Percentiles rank a stretch among this genome's conserved stretches.
These are phyloP conservation scores for Agapanthus africanus DNA, from an alignment of 106 monocot species.

Conservation along the genomic window DNA sequence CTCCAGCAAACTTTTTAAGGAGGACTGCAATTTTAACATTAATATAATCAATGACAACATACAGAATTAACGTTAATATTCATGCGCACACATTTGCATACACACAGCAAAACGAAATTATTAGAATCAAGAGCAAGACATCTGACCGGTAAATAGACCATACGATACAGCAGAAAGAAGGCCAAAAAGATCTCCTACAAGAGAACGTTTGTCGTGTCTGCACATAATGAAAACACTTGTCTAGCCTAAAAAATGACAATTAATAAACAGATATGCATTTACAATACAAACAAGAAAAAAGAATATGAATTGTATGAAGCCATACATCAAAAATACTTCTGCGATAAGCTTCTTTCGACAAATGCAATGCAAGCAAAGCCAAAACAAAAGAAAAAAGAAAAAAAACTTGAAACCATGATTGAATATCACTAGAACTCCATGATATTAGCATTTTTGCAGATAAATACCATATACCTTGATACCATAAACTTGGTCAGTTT, in stretches of 20 bases:
- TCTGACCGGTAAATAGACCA: slow-evolving; percentile 86
- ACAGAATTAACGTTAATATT: background rate
- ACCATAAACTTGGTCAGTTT: too few relatives aligned
- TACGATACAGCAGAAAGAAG: slow-evolving; percentile 91
- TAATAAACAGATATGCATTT: background rate
- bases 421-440: too few relatives aligned
- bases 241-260: too few relatives aligned
- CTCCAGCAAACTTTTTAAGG: slow-evolving; percentile 91
- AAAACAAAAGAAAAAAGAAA: too few relatives aligned
- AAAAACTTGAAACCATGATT: too few relatives aligned
- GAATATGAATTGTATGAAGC: background rate
- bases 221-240: slow-evolving; percentile 15
- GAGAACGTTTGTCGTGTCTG: slow-evolving; percentile 61
- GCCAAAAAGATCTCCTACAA: slow-evolving; percentile 91
- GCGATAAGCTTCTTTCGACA: background rate
- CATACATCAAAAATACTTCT: background rate
- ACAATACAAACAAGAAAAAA: background rate
- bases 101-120: background rate
- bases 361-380: background rate
- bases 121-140: background rate
- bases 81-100: background rate
- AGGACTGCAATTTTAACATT: slow-evolving; percentile 53
- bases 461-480: too few relatives aligned
- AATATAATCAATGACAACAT: background rate
- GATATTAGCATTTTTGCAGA: too few relatives aligned